Base-by-base conservation (phyloP, 352 stramenopile species). In the Globisporangium splendens region DNA sequence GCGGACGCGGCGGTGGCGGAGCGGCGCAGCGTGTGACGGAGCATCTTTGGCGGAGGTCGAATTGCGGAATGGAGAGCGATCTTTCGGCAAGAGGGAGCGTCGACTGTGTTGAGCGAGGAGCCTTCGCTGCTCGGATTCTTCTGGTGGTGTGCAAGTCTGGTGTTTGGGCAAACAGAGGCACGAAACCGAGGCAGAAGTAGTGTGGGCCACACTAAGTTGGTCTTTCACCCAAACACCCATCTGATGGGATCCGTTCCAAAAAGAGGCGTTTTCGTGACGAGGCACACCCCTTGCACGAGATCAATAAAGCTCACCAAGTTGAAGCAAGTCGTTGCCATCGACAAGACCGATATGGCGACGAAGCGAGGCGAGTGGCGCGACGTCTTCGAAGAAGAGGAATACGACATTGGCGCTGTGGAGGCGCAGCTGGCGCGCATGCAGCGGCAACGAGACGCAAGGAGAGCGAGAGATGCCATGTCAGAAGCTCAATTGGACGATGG, bases 331-430 rank as follows among this genome's bases (percentile, higher is more conserved):
- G 14, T 43, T 7, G 35, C 35, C 35, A 41, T 41, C 12, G 35
- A 10, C 38, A 17, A 17, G 14, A 43, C 10, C 38, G 38, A 43
- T 2, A 43, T 43, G 38, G 38, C 38, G 38, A 43, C 38, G 38
- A 43, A 31, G 24, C 2, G 38, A 10, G 38, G 38, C 8, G 38
- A 17, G 14, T 2, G 39, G 12, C 39, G 39, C 50, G 56, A 10
- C 7, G 5, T 35, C 3, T 35, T 63, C 46, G 8, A 51, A 12
- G 61, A 62, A 8, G 64, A 77, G 0, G 69, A 56, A 21, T 82
- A 84, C 47, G 73, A 88, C 50, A 59, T 88, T 46, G 61, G 61
- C 2, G 56, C 60, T 1, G 77, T 88, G 60, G 72, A 80, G 56
- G 62, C 49, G 49, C 44, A 55, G 41, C 60, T 88, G 50, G 66